Evolutionary conservation across 2,329 filamentous ascomycete genomes (phyloP).

Genomic region (Neoascochyta sp.): DNA sequence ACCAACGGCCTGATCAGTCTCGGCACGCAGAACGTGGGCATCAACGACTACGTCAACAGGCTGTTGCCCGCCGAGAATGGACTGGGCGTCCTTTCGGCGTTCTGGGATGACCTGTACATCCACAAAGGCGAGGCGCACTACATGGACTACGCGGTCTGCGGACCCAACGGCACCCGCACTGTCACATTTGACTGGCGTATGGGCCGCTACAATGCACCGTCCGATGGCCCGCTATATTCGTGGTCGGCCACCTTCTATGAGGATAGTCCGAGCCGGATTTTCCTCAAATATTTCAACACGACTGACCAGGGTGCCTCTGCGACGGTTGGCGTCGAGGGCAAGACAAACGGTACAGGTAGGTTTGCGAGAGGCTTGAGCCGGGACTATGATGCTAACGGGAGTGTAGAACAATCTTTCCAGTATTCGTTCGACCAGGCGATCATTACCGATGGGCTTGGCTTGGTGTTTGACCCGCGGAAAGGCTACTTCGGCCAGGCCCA

Average conservation of each 20-base stretch:
- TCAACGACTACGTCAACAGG: neutral
- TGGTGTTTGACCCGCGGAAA: no score
- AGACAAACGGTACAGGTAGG: neutral
- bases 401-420: no score
- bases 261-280: neutral
- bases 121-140: neutral
- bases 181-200: constrained; percentile 1
- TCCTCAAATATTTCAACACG: neutral
- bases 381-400: no score
- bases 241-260: constrained; percentile 1
- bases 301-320: constrained; percentile 1
- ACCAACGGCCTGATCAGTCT: constrained; percentile 2
- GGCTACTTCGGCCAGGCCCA: no score
- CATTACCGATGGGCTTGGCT: no score
- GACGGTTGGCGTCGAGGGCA: constrained; percentile 1
- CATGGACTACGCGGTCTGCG: constrained; percentile 1
- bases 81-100: neutral
- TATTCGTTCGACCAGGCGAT: no score
- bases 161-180: neutral
- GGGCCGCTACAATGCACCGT: neutral
- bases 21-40: neutral
- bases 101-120: constrained; percentile 3
- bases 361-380: constrained; percentile 10
- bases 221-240: neutral
- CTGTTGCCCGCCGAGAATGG: neutral